Evolutionary conservation across 768 basidiomycete genomes (phyloP).

Genomic region (Kwoniella newhampshirensis): DNA sequence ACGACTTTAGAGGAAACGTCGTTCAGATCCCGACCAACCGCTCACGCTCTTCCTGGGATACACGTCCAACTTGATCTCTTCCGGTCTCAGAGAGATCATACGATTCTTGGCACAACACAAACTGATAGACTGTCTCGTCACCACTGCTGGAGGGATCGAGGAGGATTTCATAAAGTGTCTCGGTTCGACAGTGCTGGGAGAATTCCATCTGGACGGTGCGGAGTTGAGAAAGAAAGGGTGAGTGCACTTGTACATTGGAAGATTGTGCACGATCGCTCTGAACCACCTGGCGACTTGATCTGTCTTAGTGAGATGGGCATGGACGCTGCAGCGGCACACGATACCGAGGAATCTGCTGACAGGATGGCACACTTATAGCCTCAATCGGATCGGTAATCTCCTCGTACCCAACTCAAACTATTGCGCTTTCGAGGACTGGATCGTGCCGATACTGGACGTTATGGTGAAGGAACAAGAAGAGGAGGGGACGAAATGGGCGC

Average conservation of each 20-base stretch:
- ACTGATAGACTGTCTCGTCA: conserved; percentile 84
- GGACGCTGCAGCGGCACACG: neutral
- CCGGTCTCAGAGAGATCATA: conserved; percentile 90
- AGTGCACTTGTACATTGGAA: too few relatives aligned
- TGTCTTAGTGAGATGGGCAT: too few relatives aligned
- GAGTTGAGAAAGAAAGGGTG: conserved; percentile 73
- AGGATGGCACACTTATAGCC: conserved; percentile 44
- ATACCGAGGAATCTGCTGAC: neutral
- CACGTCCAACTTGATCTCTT: conserved; percentile 97
- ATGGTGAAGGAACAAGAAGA: conserved; percentile 81
- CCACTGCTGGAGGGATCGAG: conserved; percentile 96
- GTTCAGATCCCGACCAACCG: conserved; percentile 72
- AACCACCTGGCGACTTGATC: too few relatives aligned
- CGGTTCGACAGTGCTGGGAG: conserved; percentile 82
- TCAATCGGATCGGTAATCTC: conserved; percentile 96
- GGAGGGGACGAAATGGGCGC: conserved; percentile 68
- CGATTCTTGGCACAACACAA: conserved; percentile 88
- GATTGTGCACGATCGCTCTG: too few relatives aligned
- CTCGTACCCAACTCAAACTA: conserved; percentile 98
- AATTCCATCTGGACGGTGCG: conserved; percentile 84
- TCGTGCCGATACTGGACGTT: conserved; percentile 84
- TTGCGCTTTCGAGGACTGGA: conserved; percentile 99
- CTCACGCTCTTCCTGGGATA: conserved; percentile 89
- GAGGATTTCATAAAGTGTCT: conserved; percentile 99
- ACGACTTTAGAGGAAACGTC: conserved; percentile 66